Evolutionary conservation across 768 basidiomycete species (phyloP).

Genomic region (Suillus sp.): DNA sequence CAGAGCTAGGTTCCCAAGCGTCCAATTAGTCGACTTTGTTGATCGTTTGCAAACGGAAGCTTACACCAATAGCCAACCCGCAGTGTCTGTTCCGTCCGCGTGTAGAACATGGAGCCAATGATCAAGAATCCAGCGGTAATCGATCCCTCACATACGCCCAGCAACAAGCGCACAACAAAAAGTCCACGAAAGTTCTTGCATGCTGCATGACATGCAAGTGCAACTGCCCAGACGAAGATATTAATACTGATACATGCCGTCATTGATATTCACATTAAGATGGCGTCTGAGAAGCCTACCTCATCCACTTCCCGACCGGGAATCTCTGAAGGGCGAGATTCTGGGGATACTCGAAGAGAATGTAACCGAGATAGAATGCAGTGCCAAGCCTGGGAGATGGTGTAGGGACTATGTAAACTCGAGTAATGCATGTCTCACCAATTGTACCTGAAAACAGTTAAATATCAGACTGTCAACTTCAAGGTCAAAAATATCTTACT

Average conservation of each 20-base stretch:
- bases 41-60: neutral
- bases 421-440: constrained; percentile 39
- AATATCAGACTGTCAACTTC: neutral
- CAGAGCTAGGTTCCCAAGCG: neutral
- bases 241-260: neutral
- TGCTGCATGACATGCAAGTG: neutral
- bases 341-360: neutral
- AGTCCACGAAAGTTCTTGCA: neutral
- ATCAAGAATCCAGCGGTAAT: neutral
- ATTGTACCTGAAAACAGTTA: constrained; percentile 48
- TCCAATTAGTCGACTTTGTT: neutral
- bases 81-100: neutral
- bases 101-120: neutral
- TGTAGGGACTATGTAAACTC: neutral
- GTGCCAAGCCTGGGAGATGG: neutral
- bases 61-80: neutral
- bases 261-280: neutral
- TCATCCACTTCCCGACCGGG: neutral
- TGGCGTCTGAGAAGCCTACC: neutral
- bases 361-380: neutral
- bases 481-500: constrained; percentile 40
- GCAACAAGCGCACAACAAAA: neutral
- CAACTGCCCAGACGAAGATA: neutral
- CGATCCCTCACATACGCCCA: neutral
- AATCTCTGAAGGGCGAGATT: neutral